Evolutionary conservation across 176 grass and related monocot species (phyloP), one percentile per base, ranked within the genome.

Genomic region (Zea luxurians): DNA sequence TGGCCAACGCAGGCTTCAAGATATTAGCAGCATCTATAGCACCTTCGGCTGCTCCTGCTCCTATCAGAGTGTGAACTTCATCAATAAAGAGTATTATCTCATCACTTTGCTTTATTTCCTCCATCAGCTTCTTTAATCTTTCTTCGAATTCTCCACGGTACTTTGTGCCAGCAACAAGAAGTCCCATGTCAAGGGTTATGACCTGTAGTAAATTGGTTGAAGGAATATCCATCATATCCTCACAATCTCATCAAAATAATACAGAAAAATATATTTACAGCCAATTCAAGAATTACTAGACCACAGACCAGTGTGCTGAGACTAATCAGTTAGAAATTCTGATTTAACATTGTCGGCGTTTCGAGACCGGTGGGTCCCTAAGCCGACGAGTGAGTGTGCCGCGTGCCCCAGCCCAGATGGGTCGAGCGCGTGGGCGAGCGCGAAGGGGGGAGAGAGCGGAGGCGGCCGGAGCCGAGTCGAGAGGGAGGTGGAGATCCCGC

Each of bases 121-220:
- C 94, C 94, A 97, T 97, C 84, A 97, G 54, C 69, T 97, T 97
- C 64, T 97, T 97, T 65, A 97, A 87, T 80, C 91, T 88, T 86
- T 97, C 94, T 86, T 94, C 94, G 64, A 98, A 98, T 47, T 98
- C 95, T 80, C 95, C 95, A 78, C 95, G 85, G 71, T 97, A 97
- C 80, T 94, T 98, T 35, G 95, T 98, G 80, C 95, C 91, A 80
- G 95, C 91, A 76, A 98, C 95, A 73, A 98, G 89, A 75, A 94
- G 89, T 61, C 91, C 91, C 95, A 94, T 94, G 83, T 98, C 95
- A 17, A 98, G 87, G 18, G 91, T 94, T 80, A 98, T 98, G 13
- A 97, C 94, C 94, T 97, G 69, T 1, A 11, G n/a, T 61, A 58
- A 80, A 84, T 75, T 45, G 40, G 60, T 84, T 18, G 35, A 65